These are phyloP conservation scores for Bruguiera gymnorhiza DNA, from an alignment of 345 rosid species.

Conservation along the genomic window DNA sequence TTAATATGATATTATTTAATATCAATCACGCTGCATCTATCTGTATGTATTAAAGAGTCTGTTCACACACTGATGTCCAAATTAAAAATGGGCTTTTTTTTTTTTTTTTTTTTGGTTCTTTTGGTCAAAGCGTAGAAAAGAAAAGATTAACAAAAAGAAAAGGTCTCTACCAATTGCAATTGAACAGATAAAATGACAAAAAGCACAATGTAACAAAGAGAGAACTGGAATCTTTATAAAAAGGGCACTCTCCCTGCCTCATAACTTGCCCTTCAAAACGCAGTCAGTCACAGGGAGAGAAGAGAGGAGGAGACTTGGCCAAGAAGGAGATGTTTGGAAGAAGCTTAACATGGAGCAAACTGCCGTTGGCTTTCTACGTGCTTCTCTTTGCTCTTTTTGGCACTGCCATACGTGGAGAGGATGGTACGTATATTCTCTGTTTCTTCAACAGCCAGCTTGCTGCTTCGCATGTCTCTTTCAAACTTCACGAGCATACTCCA, in stretches of 20 bases:
- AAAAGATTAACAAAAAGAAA: too few species aligned
- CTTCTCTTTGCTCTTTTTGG: slow-evolving; percentile 39
- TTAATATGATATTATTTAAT: too few species aligned
- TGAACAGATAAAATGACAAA: too few species aligned
- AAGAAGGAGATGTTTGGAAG: slow-evolving; percentile 38
- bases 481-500: background rate
- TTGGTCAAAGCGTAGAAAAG: too few species aligned
- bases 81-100: too few species aligned
- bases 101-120: too few species aligned
- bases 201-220: too few species aligned
- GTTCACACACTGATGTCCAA: too few species aligned
- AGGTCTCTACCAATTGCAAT: too few species aligned
- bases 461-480: background rate
- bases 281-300: background rate
- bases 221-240: slow-evolving; percentile 49
- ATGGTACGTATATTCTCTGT: slow-evolving; percentile 45
- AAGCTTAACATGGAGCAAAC: slow-evolving; percentile 29
- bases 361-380: slow-evolving; percentile 35
- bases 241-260: slow-evolving; percentile 25
- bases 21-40: too few species aligned
- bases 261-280: slow-evolving; percentile 1
- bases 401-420: slow-evolving; percentile 44
- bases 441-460: background rate
- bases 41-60: too few species aligned
- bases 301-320: slow-evolving; percentile 16